Percentiles rank a stretch among this genome's conserved stretches.
Conservation (phyloP, 305 asterid genomes). For the Ilex paraguariensis region DNA sequence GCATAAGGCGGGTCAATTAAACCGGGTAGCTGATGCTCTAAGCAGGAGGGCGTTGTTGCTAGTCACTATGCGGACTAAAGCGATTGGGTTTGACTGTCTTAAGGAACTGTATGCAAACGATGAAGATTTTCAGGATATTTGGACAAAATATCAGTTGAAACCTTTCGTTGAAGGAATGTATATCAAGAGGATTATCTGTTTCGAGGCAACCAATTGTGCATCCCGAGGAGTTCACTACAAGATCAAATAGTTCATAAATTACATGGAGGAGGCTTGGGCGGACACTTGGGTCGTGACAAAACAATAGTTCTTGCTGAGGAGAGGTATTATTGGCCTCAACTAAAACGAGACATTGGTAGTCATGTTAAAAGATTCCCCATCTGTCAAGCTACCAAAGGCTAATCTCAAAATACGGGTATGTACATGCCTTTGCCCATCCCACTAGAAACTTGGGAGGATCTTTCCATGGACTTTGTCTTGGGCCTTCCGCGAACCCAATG, state of each 20-base stretch:
- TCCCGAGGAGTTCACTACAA: neutral
- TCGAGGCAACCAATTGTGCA: neutral
- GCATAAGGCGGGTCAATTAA: neutral
- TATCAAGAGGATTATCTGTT: neutral
- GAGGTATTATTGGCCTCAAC: neutral
- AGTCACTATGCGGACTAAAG: neutral
- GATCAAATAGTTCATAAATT: neutral
- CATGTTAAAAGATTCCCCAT: too few relatives aligned
- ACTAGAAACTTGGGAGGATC: too few relatives aligned
- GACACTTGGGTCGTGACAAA: neutral
- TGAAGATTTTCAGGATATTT: too few relatives aligned
- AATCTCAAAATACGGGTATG: too few relatives aligned
- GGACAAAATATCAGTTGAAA: too few relatives aligned
- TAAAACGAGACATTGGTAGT: neutral
- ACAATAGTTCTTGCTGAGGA: neutral
- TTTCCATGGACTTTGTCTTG: too few relatives aligned
- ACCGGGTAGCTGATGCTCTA: neutral
- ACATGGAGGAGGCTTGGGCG: neutral
- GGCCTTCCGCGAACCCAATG: too few relatives aligned
- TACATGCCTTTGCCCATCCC: too few relatives aligned
- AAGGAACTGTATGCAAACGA: neutral
- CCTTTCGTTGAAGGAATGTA: too few relatives aligned
- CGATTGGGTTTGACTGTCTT: neutral
- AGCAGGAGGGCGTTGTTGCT: neutral
- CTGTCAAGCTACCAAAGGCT: too few relatives aligned